Evolutionary conservation across 495 filamentous ascomycete genomes (phyloP).

Genomic region (Bacidia gigantensis): DNA sequence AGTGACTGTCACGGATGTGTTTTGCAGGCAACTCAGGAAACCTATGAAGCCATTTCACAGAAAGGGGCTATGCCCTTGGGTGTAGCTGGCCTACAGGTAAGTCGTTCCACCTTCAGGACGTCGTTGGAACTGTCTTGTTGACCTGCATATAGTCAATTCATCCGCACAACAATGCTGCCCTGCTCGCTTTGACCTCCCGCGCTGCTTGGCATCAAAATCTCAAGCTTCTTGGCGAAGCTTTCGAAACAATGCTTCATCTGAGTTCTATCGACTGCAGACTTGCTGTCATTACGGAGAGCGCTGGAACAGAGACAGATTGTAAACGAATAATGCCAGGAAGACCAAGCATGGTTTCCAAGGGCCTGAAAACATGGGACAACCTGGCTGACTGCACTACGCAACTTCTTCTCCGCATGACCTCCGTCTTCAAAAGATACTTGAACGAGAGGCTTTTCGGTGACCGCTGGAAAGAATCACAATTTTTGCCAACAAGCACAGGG

Average conservation of each 20-base stretch:
- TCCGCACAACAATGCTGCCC: conserved; percentile 39
- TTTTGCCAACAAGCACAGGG: too few species aligned
- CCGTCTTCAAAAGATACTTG: too few species aligned
- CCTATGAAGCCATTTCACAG: background rate
- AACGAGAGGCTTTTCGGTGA: too few species aligned
- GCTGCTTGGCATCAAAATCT: conserved; percentile 12
- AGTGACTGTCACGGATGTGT: background rate
- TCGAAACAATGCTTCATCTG: conserved; percentile 39
- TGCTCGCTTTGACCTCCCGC: conserved; percentile 29
- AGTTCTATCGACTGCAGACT: conserved; percentile 18
- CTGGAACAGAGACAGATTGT: conserved; percentile 33
- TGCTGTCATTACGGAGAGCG: conserved; percentile 22
- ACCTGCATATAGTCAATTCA: conserved; percentile 7
- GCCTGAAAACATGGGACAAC: too few species aligned
- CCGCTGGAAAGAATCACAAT: too few species aligned
- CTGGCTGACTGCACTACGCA: too few species aligned
- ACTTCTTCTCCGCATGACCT: too few species aligned
- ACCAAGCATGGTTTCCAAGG: too few species aligned
- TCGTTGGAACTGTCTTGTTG: conserved; percentile 25
- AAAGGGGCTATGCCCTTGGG: background rate
- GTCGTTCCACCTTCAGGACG: too few species aligned
- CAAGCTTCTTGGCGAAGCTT: conserved; percentile 31
- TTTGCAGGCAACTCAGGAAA: background rate
- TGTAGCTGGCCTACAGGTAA: conserved; percentile 36
- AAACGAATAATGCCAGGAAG: background rate